phyloP scores from a whole-genome alignment of 139 green algal genomes.

The Volvox reticuliferus region DNA sequence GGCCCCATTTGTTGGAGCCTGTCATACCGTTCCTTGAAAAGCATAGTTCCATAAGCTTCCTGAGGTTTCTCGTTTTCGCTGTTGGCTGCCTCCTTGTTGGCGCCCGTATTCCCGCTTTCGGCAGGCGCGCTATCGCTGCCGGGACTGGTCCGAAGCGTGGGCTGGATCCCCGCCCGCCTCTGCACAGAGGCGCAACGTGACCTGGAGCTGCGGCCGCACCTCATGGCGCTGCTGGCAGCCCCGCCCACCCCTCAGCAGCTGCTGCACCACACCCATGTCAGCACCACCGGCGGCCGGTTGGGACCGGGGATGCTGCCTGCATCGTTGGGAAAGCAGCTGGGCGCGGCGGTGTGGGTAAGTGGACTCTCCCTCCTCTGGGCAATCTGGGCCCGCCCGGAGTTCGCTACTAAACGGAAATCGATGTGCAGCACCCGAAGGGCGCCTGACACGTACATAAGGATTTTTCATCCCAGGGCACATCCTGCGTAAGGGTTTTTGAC shows the following conservation, averaged over 20 bases:
- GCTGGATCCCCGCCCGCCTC: conserved; percentile 57
- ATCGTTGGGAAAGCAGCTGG: conserved; percentile 48
- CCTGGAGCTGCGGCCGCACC: conserved; percentile 56
- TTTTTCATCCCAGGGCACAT: too few relatives aligned
- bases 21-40: too few relatives aligned
- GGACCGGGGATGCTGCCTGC: conserved; percentile 70
- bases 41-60: too few relatives aligned
- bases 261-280: neutral
- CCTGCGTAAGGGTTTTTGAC: too few relatives aligned
- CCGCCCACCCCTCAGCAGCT: conserved; percentile 2
- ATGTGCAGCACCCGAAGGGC: too few relatives aligned
- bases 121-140: conserved; percentile 25
- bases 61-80: too few relatives aligned
- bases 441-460: too few relatives aligned
- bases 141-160: conserved; percentile 40
- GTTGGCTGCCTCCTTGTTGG: too few relatives aligned
- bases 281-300: conserved; percentile 1
- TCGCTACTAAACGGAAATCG: too few relatives aligned
- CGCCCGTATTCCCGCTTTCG: neutral
- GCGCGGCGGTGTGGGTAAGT: conserved; percentile 59
- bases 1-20: too few relatives aligned
- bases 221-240: conserved; percentile 44
- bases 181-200: conserved; percentile 41
- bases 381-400: too few relatives aligned
- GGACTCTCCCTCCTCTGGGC: neutral